These are phyloP conservation scores for Solanum clarkiae DNA, from an alignment of 257 asterid species.

Conservation along the genomic window DNA sequence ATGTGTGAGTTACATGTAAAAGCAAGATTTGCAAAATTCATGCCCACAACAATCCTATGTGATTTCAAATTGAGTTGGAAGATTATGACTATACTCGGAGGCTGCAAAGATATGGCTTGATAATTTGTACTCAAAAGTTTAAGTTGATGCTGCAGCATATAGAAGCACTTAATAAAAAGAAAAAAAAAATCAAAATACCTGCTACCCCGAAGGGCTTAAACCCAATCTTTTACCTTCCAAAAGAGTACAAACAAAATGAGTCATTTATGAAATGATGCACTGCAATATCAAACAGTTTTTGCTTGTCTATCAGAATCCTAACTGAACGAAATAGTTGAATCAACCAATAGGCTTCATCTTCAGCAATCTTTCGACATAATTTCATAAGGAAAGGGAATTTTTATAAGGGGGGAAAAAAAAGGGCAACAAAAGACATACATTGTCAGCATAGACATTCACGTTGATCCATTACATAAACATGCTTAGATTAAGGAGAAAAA, in stretches of 20 bases:
- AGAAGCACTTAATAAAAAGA: background rate
- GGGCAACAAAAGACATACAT: background rate
- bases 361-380: background rate
- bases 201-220: background rate
- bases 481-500: background rate
- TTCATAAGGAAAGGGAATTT: background rate
- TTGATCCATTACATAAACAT: background rate
- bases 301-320: background rate
- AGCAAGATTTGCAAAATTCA: background rate
- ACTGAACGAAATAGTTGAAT: background rate
- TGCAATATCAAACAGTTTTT: background rate
- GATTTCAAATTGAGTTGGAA: background rate
- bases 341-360: background rate
- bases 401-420: background rate
- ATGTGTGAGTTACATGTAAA: conserved; percentile 3
- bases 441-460: background rate
- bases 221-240: background rate
- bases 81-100: background rate
- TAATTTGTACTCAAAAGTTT: background rate
- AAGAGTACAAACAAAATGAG: background rate
- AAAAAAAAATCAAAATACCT: background rate
- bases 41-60: background rate
- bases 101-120: background rate
- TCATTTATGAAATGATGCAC: background rate
- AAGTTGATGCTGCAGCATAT: background rate